Evolutionary conservation across 208 protist genomes (phyloP).

Genomic region (Trypanosoma congolense): DNA sequence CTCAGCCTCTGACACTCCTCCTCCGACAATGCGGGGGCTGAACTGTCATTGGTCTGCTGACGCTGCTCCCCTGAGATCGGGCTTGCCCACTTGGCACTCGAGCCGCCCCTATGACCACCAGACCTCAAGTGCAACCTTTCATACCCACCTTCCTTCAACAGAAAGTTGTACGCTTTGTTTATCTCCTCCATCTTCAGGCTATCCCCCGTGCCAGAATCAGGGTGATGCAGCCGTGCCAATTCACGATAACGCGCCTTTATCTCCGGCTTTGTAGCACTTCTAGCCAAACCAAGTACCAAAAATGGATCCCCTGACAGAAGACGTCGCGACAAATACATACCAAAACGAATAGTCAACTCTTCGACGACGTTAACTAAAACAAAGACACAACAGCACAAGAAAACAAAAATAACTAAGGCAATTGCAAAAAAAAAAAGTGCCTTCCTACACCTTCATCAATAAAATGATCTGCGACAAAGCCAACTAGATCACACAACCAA

Average conservation of each 20-base stretch:
- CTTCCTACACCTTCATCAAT: too few relatives aligned
- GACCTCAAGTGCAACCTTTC: conserved; percentile 53
- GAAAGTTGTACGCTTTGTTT: conserved; percentile 81
- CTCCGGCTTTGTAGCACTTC: conserved; percentile 63
- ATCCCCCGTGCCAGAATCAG: conserved; percentile 62
- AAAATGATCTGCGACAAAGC: too few relatives aligned
- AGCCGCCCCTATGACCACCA: neutral
- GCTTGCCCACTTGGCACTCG: neutral
- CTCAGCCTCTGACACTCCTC: conserved; percentile 57
- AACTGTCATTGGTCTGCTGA: neutral
- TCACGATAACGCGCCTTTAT: conserved; percentile 83
- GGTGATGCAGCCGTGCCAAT: conserved; percentile 79
- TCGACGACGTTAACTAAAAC: neutral
- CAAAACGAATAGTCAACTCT: neutral
- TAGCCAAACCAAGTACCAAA: conserved; percentile 55
- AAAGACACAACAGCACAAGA: conserved; percentile 1
- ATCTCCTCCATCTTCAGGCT: conserved; percentile 72
- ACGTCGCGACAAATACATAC: conserved; percentile 6
- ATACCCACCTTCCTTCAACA: conserved; percentile 79
- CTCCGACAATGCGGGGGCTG: conserved; percentile 27
- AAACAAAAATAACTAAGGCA: conserved; percentile 13
- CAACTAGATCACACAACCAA: conserved; percentile 5
- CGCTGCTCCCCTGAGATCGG: conserved; percentile 4
- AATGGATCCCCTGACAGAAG: conserved; percentile 44
- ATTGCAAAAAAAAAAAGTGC: too few relatives aligned